These are phyloP conservation scores for Pinus taeda DNA, from an alignment of 75 land plant genomes.

Conservation along the genomic window DNA sequence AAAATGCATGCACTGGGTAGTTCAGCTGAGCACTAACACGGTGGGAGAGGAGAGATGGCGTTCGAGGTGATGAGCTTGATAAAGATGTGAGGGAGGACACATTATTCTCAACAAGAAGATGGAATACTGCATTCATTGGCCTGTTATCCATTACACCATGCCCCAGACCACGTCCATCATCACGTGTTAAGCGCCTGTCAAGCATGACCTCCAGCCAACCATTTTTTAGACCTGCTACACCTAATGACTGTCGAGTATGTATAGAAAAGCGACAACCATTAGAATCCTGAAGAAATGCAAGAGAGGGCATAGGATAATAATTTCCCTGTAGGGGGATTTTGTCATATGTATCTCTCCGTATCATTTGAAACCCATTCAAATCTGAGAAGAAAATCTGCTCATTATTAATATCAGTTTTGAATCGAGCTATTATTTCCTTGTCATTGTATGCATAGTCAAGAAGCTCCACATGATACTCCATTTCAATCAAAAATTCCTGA, in stretches of 20 bases:
- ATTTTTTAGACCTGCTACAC: conserved; percentile 78
- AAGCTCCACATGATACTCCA: conserved; percentile 92
- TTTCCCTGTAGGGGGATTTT: conserved; percentile 99
- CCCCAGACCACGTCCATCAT: conserved; percentile 95
- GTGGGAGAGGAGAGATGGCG: conserved; percentile 90
- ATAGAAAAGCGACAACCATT: conserved; percentile 77
- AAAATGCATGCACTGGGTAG: conserved; percentile 83
- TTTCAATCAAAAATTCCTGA: conserved; percentile 78
- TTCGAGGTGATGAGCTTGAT: conserved; percentile 18
- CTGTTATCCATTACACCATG: conserved; percentile 98
- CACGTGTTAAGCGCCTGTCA: conserved; percentile 75
- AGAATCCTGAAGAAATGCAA: conserved; percentile 89
- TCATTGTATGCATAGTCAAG: conserved; percentile 63
- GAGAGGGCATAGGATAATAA: conserved; percentile 98
- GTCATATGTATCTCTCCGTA: conserved; percentile 88
- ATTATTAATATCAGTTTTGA: conserved; percentile 80
- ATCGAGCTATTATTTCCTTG: conserved; percentile 80
- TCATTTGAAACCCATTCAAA: conserved; percentile 94
- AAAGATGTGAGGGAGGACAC: conserved; percentile 32
- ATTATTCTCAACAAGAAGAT: conserved; percentile 74
- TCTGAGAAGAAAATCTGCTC: conserved; percentile 75
- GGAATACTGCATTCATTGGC: conserved; percentile 78
- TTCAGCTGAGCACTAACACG: conserved; percentile 71
- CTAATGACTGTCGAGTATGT: conserved; percentile 89
- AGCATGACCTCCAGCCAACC: conserved; percentile 97